phyloP scores from a whole-genome alignment of 2,329 filamentous ascomycete species.

The Pseudopyrenochaeta lycopersici region DNA sequence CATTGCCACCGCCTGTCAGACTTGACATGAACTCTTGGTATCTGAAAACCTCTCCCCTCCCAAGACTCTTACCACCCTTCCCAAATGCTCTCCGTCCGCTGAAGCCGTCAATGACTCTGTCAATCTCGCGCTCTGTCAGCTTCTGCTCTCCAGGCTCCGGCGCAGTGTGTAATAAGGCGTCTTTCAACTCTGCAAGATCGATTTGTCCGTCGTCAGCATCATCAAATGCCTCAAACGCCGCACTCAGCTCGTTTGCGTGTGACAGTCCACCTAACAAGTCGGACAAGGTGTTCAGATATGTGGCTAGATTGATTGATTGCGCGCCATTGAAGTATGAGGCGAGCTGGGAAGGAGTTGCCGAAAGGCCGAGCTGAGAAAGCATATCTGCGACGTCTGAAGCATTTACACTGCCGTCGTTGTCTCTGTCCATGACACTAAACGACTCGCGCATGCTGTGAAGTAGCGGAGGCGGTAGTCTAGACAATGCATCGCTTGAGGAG shows the following conservation, averaged over 20 bases:
- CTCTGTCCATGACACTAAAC: slow-evolving; percentile 90
- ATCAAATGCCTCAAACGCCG: slow-evolving; percentile 94
- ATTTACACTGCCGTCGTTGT: slow-evolving; percentile 84
- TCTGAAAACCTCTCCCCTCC: slow-evolving; percentile 85
- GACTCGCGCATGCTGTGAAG: slow-evolving; percentile 89
- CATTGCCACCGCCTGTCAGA: slow-evolving; percentile 50
- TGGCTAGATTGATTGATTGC: slow-evolving; percentile 80
- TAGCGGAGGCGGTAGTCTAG: slow-evolving; percentile 80
- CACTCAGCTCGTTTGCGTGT: slow-evolving; percentile 79
- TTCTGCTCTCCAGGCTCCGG: slow-evolving; percentile 65
- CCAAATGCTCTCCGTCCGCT: slow-evolving; percentile 84
- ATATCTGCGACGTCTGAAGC: slow-evolving; percentile 87
- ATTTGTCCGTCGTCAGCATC: slow-evolving; percentile 95
- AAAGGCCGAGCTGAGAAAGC: slow-evolving; percentile 84
- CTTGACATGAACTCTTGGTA: slow-evolving; percentile 88
- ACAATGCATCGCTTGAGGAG: slow-evolving; percentile 56
- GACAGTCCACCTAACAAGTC: slow-evolving; percentile 78
- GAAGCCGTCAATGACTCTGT: slow-evolving; percentile 87
- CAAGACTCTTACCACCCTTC: slow-evolving; percentile 61
- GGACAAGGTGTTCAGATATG: slow-evolving; percentile 85
- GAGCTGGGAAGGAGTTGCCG: slow-evolving; percentile 75
- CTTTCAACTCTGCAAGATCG: slow-evolving; percentile 81
- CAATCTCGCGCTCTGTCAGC: slow-evolving; percentile 69
- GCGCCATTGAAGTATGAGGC: slow-evolving; percentile 79
- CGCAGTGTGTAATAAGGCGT: slow-evolving; percentile 82